Evolutionary conservation across 1,284 basidiomycete genomes (phyloP).

Genomic region (Ustilago bromivora): DNA sequence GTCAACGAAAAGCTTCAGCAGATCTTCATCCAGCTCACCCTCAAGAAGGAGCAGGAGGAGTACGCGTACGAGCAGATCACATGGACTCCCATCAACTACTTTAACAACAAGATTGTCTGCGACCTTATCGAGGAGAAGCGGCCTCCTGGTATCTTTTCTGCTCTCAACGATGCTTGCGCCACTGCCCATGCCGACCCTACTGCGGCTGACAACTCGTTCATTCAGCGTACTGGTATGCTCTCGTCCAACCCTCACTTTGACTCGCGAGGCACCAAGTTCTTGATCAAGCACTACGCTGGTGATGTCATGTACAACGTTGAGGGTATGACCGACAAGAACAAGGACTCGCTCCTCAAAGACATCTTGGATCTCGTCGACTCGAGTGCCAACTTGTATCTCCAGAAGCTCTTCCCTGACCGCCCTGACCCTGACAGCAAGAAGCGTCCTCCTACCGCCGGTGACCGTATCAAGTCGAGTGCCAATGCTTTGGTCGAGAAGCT

Average conservation of each 20-base stretch:
- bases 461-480: conserved; percentile 93
- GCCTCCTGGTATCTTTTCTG: conserved; percentile 97
- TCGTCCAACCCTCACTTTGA: conserved; percentile 77
- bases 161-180: conserved; percentile 96
- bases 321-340: conserved; percentile 99
- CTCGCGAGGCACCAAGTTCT: conserved; percentile 73
- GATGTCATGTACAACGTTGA: conserved; percentile 97
- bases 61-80: conserved; percentile 98
- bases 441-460: conserved; percentile 95
- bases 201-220: conserved; percentile 96
- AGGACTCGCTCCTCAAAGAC: conserved; percentile 95
- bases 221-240: conserved; percentile 82
- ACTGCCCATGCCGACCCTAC: conserved; percentile 97
- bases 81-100: conserved; percentile 91
- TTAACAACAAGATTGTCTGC: conserved; percentile 81
- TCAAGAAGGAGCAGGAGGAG: conserved; percentile 99
- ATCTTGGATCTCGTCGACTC: conserved; percentile 87
- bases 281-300: conserved; percentile 85
- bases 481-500: conserved; percentile 94
- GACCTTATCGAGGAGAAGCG: conserved; percentile 96
- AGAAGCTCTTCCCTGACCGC: conserved; percentile 90
- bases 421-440: conserved; percentile 98
- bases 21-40: conserved; percentile 95
- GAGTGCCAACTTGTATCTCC: conserved; percentile 75
- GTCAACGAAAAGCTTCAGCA: conserved; percentile 99